Conservation (phyloP, 768 basidiomycete genomes). For the Mycena haematopus region DNA sequence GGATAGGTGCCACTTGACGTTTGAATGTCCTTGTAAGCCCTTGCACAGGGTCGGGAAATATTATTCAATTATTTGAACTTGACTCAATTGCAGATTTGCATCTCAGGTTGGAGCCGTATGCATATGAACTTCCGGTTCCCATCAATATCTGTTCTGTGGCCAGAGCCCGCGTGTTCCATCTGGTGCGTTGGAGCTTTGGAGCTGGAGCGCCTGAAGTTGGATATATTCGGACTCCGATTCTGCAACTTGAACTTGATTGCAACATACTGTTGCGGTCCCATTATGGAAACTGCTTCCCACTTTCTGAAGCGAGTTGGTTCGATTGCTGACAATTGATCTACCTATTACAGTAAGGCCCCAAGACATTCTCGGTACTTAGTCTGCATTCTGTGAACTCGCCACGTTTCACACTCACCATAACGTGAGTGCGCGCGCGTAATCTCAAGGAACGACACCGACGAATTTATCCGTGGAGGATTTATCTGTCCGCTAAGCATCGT, state of each 20-base stretch:
- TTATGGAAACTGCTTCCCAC: too few species aligned
- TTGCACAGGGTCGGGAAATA: not conserved
- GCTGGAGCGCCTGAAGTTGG: not conserved
- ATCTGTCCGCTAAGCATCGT: too few species aligned
- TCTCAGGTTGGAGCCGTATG: not conserved
- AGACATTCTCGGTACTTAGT: too few species aligned
- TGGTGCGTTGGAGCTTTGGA: conserved; percentile 10
- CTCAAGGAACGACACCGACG: too few species aligned
- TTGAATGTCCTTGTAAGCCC: not conserved
- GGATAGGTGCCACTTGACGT: conserved; percentile 8
- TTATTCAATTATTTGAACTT: not conserved
- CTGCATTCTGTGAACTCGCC: too few species aligned
- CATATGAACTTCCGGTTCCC: too few species aligned
- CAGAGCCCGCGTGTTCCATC: not conserved
- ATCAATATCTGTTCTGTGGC: not conserved
- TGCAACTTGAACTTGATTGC: not conserved
- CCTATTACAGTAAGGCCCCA: too few species aligned
- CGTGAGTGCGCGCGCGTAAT: too few species aligned
- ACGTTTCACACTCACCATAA: too few species aligned
- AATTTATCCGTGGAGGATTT: too few species aligned
- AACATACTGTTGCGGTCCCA: conserved; percentile 10
- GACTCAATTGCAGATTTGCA: not conserved
- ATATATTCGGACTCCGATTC: not conserved
- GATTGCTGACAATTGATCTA: too few species aligned
- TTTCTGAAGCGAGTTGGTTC: too few species aligned